A percentile compares a stretch with the other conserved stretches of the same genome.
These are phyloP conservation scores for Betula pendula DNA, from an alignment of 306 rosid genomes.

Conservation along the genomic window DNA sequence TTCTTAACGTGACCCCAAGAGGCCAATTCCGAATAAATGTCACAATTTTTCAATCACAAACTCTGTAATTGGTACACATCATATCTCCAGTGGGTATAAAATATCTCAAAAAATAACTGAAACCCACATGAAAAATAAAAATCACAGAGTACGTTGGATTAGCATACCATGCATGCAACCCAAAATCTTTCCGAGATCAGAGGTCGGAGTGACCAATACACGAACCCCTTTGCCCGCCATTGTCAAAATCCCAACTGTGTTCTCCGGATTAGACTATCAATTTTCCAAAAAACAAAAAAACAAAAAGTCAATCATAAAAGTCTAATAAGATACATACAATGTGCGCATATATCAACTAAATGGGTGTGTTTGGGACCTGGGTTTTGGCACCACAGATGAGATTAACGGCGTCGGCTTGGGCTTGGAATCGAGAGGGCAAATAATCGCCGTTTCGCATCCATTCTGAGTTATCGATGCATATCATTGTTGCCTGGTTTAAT, in stretches of 20 bases:
- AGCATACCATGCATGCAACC: conserved; percentile 85
- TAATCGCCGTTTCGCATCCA: conserved; percentile 98
- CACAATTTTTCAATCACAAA: background rate
- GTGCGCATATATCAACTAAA: background rate
- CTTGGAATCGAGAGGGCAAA: conserved; percentile 77
- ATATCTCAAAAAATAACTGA: background rate
- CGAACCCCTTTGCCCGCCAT: conserved; percentile 93
- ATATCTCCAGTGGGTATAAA: background rate
- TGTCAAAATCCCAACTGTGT: conserved; percentile 83
- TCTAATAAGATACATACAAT: background rate
- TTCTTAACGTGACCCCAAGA: background rate
- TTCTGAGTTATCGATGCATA: conserved; percentile 92
- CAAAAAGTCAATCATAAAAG: background rate
- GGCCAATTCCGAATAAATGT: background rate
- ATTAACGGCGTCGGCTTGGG: conserved; percentile 85
- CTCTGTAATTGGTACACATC: background rate
- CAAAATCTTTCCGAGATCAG: conserved; percentile 54
- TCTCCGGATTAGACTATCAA: conserved; percentile 80
- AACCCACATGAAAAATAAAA: background rate
- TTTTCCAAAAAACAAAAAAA: background rate
- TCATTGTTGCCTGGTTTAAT: conserved; percentile 73
- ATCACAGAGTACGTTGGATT: background rate
- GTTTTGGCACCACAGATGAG: conserved; percentile 95
- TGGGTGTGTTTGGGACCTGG: conserved; percentile 39
- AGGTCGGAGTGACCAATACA: conserved; percentile 54